These are phyloP conservation scores for Vigna angularis DNA, from an alignment of 306 rosid species.

Conservation along the genomic window DNA sequence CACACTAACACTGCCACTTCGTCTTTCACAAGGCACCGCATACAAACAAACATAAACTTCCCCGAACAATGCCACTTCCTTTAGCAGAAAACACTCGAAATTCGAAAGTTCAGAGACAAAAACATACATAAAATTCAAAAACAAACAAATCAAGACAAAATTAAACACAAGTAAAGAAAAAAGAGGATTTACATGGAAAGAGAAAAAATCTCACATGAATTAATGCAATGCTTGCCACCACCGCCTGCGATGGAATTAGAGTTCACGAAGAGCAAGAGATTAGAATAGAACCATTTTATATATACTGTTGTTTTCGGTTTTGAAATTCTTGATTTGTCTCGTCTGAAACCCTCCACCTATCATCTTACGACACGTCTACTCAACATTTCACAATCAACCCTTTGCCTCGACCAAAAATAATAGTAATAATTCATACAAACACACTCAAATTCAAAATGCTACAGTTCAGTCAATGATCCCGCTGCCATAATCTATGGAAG, in stretches of 20 bases:
- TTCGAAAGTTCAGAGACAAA: background rate
- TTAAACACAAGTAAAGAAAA: background rate
- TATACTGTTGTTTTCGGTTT: constrained; percentile 10
- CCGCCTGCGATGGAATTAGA: background rate
- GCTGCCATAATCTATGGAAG: background rate
- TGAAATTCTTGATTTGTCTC: constrained; percentile 20
- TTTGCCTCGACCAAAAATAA: constrained; percentile 5
- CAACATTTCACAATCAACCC: background rate
- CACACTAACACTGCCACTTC: constrained; percentile 35
- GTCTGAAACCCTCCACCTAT: background rate
- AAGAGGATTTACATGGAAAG: background rate
- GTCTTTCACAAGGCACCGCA: constrained; percentile 36
- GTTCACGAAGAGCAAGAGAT: background rate
- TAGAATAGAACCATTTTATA: background rate
- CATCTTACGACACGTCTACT: constrained; percentile 25
- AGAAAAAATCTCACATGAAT: constrained; percentile 35
- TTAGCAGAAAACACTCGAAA: background rate
- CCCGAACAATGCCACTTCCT: constrained; percentile 19
- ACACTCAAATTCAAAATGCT: background rate
- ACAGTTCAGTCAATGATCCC: background rate
- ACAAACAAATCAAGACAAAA: background rate
- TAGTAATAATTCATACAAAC: background rate
- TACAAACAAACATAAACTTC: constrained; percentile 20
- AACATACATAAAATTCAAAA: background rate
- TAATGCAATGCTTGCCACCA: background rate